Percentiles rank a stretch among this genome's conserved stretches.
These are phyloP conservation scores for Saccharomycopsis fibuligera DNA, from an alignment of 805 yeast genomes.

Conservation along the genomic window DNA sequence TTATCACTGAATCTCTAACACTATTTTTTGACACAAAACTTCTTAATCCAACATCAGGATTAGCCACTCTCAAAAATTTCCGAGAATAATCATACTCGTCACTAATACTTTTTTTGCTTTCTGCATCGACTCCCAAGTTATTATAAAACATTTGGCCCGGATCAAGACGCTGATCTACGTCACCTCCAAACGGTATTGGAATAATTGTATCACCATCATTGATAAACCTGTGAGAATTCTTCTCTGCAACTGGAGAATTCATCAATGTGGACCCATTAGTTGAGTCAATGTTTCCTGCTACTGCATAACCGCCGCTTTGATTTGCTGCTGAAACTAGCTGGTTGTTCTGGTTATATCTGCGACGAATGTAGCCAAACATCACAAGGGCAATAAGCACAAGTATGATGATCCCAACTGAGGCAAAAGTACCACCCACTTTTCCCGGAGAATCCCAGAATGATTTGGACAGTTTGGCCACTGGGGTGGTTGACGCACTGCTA, in stretches of 20 bases:
- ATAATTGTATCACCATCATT: slow-evolving; percentile 23
- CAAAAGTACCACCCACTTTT: slow-evolving; percentile 80
- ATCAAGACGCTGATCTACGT: slow-evolving; percentile 57
- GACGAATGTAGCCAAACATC: slow-evolving; percentile 34
- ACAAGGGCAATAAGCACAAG: slow-evolving; percentile 38
- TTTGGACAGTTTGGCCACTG: slow-evolving; percentile 17
- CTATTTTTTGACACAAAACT: slow-evolving; percentile 7
- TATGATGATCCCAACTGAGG: slow-evolving; percentile 65
- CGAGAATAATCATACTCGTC: slow-evolving; percentile 46
- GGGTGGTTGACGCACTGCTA: background rate
- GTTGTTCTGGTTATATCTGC: slow-evolving; percentile 21
- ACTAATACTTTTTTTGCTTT: slow-evolving; percentile 32
- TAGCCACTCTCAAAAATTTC: slow-evolving; percentile 39
- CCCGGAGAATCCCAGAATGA: slow-evolving; percentile 65
- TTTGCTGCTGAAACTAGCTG: slow-evolving; percentile 10
- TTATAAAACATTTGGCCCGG: slow-evolving; percentile 43
- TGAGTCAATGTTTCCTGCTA: slow-evolving; percentile 10
- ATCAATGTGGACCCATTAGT: slow-evolving; percentile 3
- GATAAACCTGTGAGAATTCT: slow-evolving; percentile 14
- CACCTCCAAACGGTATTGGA: slow-evolving; percentile 19
- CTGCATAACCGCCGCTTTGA: slow-evolving; percentile 6
- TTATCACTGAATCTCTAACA: background rate
- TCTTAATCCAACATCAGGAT: slow-evolving; percentile 31
- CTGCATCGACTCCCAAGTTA: slow-evolving; percentile 15
- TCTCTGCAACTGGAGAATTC: slow-evolving; percentile 21